Conservation (phyloP, 2,329 filamentous ascomycete genomes). For the Furcasterigmium sp. region DNA sequence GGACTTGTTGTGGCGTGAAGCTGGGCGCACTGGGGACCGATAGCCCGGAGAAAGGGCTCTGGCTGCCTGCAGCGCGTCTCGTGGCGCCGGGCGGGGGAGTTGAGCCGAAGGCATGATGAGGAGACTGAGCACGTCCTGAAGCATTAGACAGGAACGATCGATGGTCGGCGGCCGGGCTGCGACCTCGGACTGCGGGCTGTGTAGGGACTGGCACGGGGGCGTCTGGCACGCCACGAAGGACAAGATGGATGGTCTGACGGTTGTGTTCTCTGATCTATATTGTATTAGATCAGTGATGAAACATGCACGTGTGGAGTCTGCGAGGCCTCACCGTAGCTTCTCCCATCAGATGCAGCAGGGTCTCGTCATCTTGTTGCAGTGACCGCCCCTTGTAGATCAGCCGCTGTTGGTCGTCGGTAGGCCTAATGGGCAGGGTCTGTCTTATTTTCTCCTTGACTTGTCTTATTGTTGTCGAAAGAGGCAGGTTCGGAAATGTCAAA, state of each 20-base stretch:
- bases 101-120: constrained; percentile 5
- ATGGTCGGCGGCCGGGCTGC: constrained; percentile 19
- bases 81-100: constrained; percentile 1
- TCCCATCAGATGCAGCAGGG: constrained; percentile 52
- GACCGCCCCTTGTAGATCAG: constrained; percentile 57
- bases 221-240: constrained; percentile 36
- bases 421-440: constrained; percentile 41
- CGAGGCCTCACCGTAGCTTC: constrained; percentile 40
- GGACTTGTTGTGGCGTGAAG: constrained; percentile 11
- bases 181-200: constrained; percentile 14
- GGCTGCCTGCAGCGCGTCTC: constrained; percentile 3
- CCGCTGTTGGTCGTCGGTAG: constrained; percentile 49
- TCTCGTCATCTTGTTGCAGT: constrained; percentile 48
- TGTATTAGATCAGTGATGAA: background rate
- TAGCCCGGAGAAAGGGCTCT: constrained; percentile 5
- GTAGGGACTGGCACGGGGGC: constrained; percentile 16
- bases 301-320: background rate
- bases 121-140: constrained; percentile 16
- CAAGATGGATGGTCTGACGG: constrained; percentile 48
- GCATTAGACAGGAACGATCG: constrained; percentile 14
- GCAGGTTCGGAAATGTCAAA: constrained; percentile 42
- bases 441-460: constrained; percentile 56
- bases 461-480: constrained; percentile 46
- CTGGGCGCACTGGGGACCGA: constrained; percentile 5
- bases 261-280: constrained; percentile 19